Evolutionary conservation across 495 filamentous ascomycete genomes (phyloP), one percentile per base, ranked within the genome.

Genomic region (Aspergillus homomorphus): DNA sequence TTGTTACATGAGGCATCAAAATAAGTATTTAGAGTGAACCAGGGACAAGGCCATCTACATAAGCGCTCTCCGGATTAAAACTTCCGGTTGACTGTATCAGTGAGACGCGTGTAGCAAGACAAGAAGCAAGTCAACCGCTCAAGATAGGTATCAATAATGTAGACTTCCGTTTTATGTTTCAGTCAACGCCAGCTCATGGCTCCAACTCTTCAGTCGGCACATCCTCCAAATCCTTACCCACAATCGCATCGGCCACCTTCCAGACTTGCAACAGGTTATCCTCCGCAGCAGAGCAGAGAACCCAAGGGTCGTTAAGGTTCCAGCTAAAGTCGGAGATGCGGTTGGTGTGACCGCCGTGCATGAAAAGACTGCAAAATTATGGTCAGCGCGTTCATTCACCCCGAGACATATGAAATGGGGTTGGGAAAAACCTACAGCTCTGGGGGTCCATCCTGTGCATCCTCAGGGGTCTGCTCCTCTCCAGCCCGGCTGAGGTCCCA

Each of bases 331-430:
- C 95, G 10, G 89, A 89, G 43, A 99, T 86, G 54, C 92, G 88
- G 69, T 96, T 96, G 16, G 93, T 99, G 75, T 98, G 95, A 21
- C 95, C 95, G 58, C 94, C 95, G 64, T 99, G 95, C 94, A 99
- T 99, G 71, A 99, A 99, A 15, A 96, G 76, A 48, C 89, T 91
- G 61, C n/a, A 9, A 15, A 45, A 10, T 20, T 1, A 44, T 20
- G 4, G 51, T 67, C 58, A 67, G 64, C 45, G 26, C 54, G 28
- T 12, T 57, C 46, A 15, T 24, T 60, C 46, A 24, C 15, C 8
- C n/a, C 21, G 48, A n/a, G n/a, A n/a, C n/a, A n/a, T n/a, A n/a
- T n/a, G n/a, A 45, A 58, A 26, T 18, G 45, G 16, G 51, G 49
- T 18, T 41, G 7, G 85, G 86, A 2, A 6, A 38, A 14, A 78